Base-by-base conservation (phyloP, 352 stramenopile species). In the Hyaloperonospora arabidopsidis region DNA sequence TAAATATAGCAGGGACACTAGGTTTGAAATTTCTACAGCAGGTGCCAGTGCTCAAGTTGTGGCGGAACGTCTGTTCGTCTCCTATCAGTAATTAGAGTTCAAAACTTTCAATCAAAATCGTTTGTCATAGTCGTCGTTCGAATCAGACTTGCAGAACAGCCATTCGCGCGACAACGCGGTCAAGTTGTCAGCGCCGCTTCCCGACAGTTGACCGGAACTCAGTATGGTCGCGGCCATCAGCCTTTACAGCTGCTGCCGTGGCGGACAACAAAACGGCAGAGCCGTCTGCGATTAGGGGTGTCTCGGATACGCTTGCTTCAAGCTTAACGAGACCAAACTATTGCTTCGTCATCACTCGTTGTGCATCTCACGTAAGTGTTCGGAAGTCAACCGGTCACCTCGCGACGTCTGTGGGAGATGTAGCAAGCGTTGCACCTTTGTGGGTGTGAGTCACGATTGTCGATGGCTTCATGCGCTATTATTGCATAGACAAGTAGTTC, bases 181-280 rank as follows among this genome's bases (percentile, higher is more conserved):
- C 56, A 68, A 68, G 41, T 65, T 65, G 61, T 68, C 61, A 65
- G 50, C 32, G 56, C 47, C 51, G 54, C 51, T 57, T 64, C 49
- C 45, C 50, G 38, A 2, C 23, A 4, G 34, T 17, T 60, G n/a
- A 63, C 56, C 57, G 53, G 21, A 21, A 21, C 46, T 23, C 50
- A 65, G 39, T 61, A 68, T 57, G 36, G 2, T 14, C 18, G 15
- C 25, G 19, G 39, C 45, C 57, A 59, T 64, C 51, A 54, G 45
- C 17, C 47, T 36, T 44, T 44, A 52, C 53, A 63, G 49, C 44
- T 59, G 59, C 47, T 17, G 21, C 54, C 45, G 51, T 5, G n/a
- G 6, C 40, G 15, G 38, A 41, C 45, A 32, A 32, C 25, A 32
- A 32, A 32, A 32, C 25, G 25, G 25, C 25, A 32, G 25, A 32